Evolutionary conservation across 1,284 basidiomycete species (phyloP).

Genomic region (Cystobasidiaceae sp.): DNA sequence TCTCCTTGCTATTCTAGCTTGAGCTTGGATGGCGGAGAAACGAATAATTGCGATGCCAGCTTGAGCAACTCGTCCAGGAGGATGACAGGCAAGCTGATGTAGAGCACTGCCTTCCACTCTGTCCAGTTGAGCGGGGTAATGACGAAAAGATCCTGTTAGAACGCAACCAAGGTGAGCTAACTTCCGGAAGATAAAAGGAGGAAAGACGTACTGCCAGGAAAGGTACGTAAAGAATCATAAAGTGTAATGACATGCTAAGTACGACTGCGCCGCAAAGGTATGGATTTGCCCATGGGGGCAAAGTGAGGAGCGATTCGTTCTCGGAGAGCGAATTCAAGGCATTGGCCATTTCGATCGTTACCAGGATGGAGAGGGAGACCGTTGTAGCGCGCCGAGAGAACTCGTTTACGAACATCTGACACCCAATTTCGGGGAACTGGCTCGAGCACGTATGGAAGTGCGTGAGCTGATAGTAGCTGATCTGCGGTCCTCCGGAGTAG

Average conservation of each 20-base stretch:
- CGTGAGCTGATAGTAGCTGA: constrained; percentile 85
- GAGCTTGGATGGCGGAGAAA: constrained; percentile 39
- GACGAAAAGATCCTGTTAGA: constrained; percentile 68
- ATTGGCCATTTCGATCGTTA: constrained; percentile 98
- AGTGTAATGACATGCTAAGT: constrained; percentile 84
- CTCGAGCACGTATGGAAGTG: constrained; percentile 86
- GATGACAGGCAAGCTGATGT: constrained; percentile 81
- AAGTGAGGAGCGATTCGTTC: constrained; percentile 81
- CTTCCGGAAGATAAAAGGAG: neutral
- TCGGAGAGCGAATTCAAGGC: constrained; percentile 92
- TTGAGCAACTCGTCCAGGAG: constrained; percentile 88
- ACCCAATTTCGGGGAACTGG: constrained; percentile 81
- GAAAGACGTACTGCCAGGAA: constrained; percentile 72
- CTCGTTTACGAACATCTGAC: constrained; percentile 83
- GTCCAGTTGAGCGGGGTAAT: constrained; percentile 84
- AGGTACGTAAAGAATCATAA: constrained; percentile 90
- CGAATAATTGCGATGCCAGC: constrained; percentile 48
- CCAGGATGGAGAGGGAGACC: constrained; percentile 88
- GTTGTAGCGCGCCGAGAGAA: constrained; percentile 85
- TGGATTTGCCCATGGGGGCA: constrained; percentile 89
- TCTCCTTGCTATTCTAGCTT: constrained; percentile 35
- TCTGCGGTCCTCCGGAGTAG: constrained; percentile 83
- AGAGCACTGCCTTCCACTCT: constrained; percentile 94
- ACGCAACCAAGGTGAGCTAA: neutral
- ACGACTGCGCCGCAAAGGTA: constrained; percentile 83